These are phyloP conservation scores for Acanthamoeba divionensis DNA, from an alignment of 208 protist species.

Conservation along the genomic window DNA sequence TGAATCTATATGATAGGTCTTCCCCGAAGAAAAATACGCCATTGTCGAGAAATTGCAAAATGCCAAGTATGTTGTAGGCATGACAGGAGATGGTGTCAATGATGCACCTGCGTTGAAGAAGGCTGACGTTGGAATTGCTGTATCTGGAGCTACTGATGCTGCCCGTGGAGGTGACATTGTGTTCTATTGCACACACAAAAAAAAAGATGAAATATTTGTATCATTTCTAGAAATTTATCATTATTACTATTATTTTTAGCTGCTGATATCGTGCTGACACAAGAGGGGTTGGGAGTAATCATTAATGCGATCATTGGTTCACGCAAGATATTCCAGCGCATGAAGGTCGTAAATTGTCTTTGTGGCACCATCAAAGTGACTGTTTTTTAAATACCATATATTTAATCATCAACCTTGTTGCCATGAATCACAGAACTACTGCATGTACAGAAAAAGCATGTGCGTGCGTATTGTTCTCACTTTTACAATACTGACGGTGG, in stretches of 20 bases:
- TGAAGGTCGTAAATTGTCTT: slow-evolving; percentile 75
- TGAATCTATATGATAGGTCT: slow-evolving; percentile 89
- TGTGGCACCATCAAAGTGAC: too few relatives aligned
- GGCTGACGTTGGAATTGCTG: slow-evolving; percentile 88
- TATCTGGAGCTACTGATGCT: slow-evolving; percentile 90
- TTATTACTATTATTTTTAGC: too few relatives aligned
- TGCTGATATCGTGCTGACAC: slow-evolving; percentile 93
- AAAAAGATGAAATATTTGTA: not conserved
- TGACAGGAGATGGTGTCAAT: slow-evolving; percentile 94
- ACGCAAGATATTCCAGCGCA: slow-evolving; percentile 93
- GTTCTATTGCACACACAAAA: not conserved
- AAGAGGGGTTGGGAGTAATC: slow-evolving; percentile 89
- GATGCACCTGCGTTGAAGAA: slow-evolving; percentile 88
- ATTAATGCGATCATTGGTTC: slow-evolving; percentile 89
- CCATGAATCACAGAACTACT: slow-evolving; percentile 56
- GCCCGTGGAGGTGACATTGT: slow-evolving; percentile 80
- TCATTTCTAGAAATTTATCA: not conserved
- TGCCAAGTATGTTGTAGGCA: slow-evolving; percentile 81
- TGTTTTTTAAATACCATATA: not conserved
- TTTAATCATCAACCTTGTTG: not conserved
- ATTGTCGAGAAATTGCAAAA: slow-evolving; percentile 91
- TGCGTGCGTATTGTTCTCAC: slow-evolving; percentile 73
- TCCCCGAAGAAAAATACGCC: slow-evolving; percentile 93
- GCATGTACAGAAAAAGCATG: slow-evolving; percentile 70
- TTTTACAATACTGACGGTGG: slow-evolving; percentile 71